Conservation (phyloP, 768 basidiomycete genomes). For the Mycena chlorophos region DNA sequence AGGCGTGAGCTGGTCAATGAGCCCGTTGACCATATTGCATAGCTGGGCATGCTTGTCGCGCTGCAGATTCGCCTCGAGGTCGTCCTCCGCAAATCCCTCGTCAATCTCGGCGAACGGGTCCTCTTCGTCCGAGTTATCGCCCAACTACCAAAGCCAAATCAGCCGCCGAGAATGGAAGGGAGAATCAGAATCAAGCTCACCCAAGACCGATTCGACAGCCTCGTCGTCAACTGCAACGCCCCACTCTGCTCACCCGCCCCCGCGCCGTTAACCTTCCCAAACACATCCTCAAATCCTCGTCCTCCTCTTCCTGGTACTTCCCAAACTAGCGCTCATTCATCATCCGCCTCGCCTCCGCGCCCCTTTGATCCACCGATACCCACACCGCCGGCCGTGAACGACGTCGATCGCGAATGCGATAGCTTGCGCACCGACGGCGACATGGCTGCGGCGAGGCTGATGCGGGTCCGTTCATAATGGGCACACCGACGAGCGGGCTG, state of each 20-base stretch:
- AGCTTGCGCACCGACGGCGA: too few relatives aligned
- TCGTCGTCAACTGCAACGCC: slow-evolving; percentile 81
- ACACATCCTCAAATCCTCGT: slow-evolving; percentile 95
- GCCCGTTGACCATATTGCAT: slow-evolving; percentile 74
- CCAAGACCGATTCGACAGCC: slow-evolving; percentile 90
- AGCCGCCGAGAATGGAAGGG: slow-evolving; percentile 4
- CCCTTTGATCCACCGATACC: slow-evolving; percentile 61
- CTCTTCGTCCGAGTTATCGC: slow-evolving; percentile 84
- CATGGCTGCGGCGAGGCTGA: slow-evolving; percentile 14
- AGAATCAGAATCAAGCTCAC: slow-evolving; percentile 37
- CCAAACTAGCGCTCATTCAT: slow-evolving; percentile 66
- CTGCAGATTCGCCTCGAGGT: slow-evolving; percentile 87
- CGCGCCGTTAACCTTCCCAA: slow-evolving; percentile 68
- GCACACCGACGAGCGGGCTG: slow-evolving; percentile 41
- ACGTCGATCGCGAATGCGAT: slow-evolving; percentile 67
- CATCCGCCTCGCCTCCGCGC: slow-evolving; percentile 57
- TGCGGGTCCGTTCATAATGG: slow-evolving; percentile 30
- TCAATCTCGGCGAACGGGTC: slow-evolving; percentile 99
- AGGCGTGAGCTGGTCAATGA: slow-evolving; percentile 85
- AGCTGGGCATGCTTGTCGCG: slow-evolving; percentile 92
- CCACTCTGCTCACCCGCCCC: slow-evolving; percentile 61
- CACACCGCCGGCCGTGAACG: slow-evolving; percentile 45
- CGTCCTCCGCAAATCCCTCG: slow-evolving; percentile 89
- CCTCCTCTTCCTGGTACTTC: slow-evolving; percentile 83
- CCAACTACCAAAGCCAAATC: too few relatives aligned